Base-by-base conservation (phyloP, 305 asterid genomes). In the Lippia alba region DNA sequence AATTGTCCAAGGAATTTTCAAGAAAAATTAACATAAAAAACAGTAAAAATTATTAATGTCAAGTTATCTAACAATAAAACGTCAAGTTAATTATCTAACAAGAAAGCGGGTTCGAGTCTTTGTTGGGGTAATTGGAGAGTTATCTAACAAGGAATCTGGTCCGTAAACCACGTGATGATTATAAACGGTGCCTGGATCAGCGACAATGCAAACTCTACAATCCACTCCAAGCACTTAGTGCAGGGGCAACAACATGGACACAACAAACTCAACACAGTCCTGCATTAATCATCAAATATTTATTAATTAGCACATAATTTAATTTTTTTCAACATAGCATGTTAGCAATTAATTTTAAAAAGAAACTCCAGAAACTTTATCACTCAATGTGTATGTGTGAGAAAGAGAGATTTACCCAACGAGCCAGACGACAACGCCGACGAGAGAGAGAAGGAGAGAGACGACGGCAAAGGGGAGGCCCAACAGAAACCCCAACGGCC, bases 391-490 rank as follows among this genome's bases (percentile, higher is more conserved):
- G 3, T 24, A 24, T 4, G 41, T 36, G 39, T 19, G 36, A 44
- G 59, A 45, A 64, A 49, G 72, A 73, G 71, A 69, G 19, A 24
- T 2, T 3, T n/a, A 90, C 97, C 97, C 97, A 75, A 89, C 82
- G 76, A 89, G 78, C 96, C 94, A 89, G 82, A 89, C 79, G 56
- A 84, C 74, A 56, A 81, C 85, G 64, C 96, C 96, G 81, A 87
- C 65, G 79, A 89, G 64, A 41, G 94, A 89, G 75, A 89, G 90
- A 62, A 89, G 19, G 55, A 87, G 91, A 49, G 89, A 50, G 69
- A 87, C 71, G 33, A 89, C 67, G 68, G 96, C 96, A 78, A 89
- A 89, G 8, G 96, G 96, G 5, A 89, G 93, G 61, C 96, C 96
- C 17, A 89, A 74, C 12, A 89, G 90, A 71, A 89, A 89, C 7